Conservation (phyloP, 2,329 filamentous ascomycete genomes). For the Acephala macrosclerotiorum region DNA sequence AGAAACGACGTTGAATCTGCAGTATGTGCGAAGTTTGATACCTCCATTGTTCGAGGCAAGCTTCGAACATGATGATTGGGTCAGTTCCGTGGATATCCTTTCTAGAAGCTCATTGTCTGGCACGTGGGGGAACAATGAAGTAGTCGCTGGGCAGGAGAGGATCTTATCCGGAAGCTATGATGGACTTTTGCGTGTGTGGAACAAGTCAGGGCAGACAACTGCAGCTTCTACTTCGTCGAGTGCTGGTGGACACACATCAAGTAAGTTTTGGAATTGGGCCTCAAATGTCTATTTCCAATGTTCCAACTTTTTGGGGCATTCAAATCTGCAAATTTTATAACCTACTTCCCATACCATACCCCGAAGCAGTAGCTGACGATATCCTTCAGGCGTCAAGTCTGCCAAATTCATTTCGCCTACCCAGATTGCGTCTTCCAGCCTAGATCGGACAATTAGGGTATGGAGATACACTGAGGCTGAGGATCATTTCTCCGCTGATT, state of each 20-base stretch:
- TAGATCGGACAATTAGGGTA: conserved; percentile 85
- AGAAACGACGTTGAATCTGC: conserved; percentile 85
- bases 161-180: conserved; percentile 96
- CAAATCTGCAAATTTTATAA: too few relatives aligned
- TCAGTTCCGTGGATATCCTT: conserved; percentile 84
- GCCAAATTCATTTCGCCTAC: conserved; percentile 82
- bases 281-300: too few relatives aligned
- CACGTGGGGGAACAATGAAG: conserved; percentile 58
- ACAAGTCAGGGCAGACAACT: conserved; percentile 83
- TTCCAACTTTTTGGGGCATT: too few relatives aligned
- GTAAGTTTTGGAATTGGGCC: conserved; percentile 41
- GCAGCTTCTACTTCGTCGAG: conserved; percentile 74
- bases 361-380: too few relatives aligned
- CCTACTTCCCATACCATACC: too few relatives aligned
- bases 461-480: conserved; percentile 84
- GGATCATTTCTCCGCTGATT: conserved; percentile 59
- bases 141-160: conserved; percentile 66
- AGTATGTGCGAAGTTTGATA: conserved; percentile 92
- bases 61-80: conserved; percentile 98
- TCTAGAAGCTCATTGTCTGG: conserved; percentile 70
- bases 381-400: conserved; percentile 70
- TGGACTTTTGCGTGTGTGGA: conserved; percentile 88
- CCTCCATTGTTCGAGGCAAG: conserved; percentile 89
- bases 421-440: conserved; percentile 81
- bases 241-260: conserved; percentile 76